These are phyloP conservation scores for Pichia phayaonensis DNA, from an alignment of 805 yeast species.

Conservation along the genomic window DNA sequence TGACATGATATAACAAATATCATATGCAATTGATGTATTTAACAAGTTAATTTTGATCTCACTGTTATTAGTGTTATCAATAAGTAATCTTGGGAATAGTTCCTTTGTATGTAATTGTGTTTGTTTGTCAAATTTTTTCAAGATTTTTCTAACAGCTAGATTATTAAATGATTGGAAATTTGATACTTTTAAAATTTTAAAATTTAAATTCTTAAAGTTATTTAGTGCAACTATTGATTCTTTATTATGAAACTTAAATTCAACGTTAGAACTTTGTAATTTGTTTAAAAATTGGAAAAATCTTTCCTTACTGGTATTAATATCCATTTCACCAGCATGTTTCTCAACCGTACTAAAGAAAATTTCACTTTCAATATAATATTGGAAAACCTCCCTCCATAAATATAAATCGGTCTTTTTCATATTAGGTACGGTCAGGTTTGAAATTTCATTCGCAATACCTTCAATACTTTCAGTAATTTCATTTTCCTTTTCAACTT, in stretches of 20 bases:
- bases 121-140: constrained; percentile 71
- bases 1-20: constrained; percentile 49
- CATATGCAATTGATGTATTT: constrained; percentile 39
- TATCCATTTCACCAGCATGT: constrained; percentile 35
- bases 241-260: constrained; percentile 38
- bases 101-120: constrained; percentile 46
- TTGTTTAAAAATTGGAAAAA: constrained; percentile 34
- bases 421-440: constrained; percentile 33
- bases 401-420: constrained; percentile 49
- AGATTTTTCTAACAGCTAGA: constrained; percentile 57
- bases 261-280: constrained; percentile 31
- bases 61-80: constrained; percentile 14
- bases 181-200: constrained; percentile 45
- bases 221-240: constrained; percentile 38
- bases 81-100: constrained; percentile 33
- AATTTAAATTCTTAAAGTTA: constrained; percentile 46
- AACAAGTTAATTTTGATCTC: constrained; percentile 16
- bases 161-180: constrained; percentile 57
- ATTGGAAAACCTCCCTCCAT: constrained; percentile 64
- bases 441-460: constrained; percentile 34
- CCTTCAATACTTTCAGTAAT: constrained; percentile 36
- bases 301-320: constrained; percentile 39
- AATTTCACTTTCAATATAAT: constrained; percentile 59
- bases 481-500: constrained; percentile 34
- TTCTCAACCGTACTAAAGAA: constrained; percentile 41